A percentile compares a stretch with the other conserved stretches of the same genome.
Conservation (phyloP, 805 yeast species). For the Wilhelminamyces savonicus region DNA sequence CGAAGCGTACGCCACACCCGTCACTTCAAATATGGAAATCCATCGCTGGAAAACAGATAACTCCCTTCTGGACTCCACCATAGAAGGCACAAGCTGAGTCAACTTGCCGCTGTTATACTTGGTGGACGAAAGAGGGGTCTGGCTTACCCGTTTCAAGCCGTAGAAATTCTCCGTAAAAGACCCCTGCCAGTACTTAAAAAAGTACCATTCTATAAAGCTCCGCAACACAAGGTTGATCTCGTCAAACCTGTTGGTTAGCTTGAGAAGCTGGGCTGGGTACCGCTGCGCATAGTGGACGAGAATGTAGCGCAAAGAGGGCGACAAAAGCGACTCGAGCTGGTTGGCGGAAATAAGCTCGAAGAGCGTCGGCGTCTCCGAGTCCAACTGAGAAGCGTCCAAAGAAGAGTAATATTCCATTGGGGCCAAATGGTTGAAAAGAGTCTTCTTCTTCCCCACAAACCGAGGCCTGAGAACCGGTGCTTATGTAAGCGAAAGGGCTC, state of each 20-base stretch:
- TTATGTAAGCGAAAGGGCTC: too few species aligned
- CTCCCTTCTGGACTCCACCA: slow-evolving; percentile 46
- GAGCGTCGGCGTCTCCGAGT: slow-evolving; percentile 73
- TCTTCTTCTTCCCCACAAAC: not conserved
- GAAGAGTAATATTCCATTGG: slow-evolving; percentile 79
- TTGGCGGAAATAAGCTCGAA: slow-evolving; percentile 82
- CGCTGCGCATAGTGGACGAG: slow-evolving; percentile 74
- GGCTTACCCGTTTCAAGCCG: slow-evolving; percentile 66
- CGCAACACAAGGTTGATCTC: slow-evolving; percentile 61
- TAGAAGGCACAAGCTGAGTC: slow-evolving; percentile 31
- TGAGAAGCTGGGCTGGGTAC: slow-evolving; percentile 64
- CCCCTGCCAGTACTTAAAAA: slow-evolving; percentile 68
- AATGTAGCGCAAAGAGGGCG: slow-evolving; percentile 78
- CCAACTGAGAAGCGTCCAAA: slow-evolving; percentile 69
- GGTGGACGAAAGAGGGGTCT: slow-evolving; percentile 24
- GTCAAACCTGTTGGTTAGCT: slow-evolving; percentile 64
- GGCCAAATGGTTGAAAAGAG: not conserved
- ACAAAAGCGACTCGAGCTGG: slow-evolving; percentile 68
- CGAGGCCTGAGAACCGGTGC: slow-evolving; percentile 6
- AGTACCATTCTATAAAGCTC: slow-evolving; percentile 64
- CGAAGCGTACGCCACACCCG: slow-evolving; percentile 61
- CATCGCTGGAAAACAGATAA: slow-evolving; percentile 48
- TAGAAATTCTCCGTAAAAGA: slow-evolving; percentile 89
- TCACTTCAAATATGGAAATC: slow-evolving; percentile 51
- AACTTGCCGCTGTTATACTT: slow-evolving; percentile 26